phyloP scores from a whole-genome alignment of 2,329 filamentous ascomycete species.

The Hysterium pulicare region DNA sequence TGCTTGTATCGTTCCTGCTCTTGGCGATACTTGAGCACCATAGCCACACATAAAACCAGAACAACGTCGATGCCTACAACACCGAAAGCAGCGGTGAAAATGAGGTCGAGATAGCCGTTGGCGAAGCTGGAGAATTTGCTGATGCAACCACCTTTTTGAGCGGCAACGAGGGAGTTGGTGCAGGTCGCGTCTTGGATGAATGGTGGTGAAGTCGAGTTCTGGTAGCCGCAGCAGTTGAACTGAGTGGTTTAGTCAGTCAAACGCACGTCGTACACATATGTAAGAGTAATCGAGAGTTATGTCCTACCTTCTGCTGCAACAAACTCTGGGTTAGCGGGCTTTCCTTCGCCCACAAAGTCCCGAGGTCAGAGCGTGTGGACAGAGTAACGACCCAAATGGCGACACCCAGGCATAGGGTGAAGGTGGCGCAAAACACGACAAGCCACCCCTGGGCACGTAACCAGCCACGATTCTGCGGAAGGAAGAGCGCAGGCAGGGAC shows the following conservation, averaged over 20 bases:
- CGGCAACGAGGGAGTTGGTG: constrained; percentile 66
- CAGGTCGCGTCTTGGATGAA: constrained; percentile 69
- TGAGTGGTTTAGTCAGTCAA: constrained; percentile 33
- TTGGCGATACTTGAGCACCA: constrained; percentile 75
- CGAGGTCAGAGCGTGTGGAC: constrained; percentile 61
- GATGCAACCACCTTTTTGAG: constrained; percentile 67
- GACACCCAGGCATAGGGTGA: constrained; percentile 58
- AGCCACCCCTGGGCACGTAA: constrained; percentile 68
- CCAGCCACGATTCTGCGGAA: constrained; percentile 63
- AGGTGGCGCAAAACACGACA: constrained; percentile 63
- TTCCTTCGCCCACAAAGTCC: constrained; percentile 59
- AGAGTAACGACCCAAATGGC: constrained; percentile 69
- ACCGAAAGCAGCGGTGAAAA: constrained; percentile 78
- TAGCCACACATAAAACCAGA: constrained; percentile 67
- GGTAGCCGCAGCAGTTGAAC: constrained; percentile 80
- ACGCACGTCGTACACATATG: not conserved
- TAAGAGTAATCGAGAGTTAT: not conserved
- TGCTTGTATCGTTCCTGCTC: constrained; percentile 74
- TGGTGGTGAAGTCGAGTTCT: constrained; percentile 67
- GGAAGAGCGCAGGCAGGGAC: constrained; percentile 68
- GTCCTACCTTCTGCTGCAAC: constrained; percentile 64
- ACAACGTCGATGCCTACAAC: constrained; percentile 68
- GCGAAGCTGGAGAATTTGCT: constrained; percentile 64
- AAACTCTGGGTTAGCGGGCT: constrained; percentile 59
- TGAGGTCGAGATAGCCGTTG: constrained; percentile 68